Evolutionary conservation across 306 rosid species (phyloP), one percentile per base, ranked within the genome.

Genomic region (Cicer judaicum): DNA sequence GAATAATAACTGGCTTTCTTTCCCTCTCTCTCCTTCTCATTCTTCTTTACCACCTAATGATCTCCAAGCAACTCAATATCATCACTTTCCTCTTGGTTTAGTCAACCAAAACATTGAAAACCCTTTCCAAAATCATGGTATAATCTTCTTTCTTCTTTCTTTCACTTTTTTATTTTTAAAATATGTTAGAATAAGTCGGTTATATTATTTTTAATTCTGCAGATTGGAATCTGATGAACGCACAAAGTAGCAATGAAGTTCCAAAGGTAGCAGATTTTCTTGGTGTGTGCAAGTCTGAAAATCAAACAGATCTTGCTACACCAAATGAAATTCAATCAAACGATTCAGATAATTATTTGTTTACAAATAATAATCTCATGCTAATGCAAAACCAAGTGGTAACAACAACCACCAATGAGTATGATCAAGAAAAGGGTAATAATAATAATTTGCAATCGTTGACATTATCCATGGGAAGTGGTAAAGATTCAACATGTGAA

Each of bases 251-350:
- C 77, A 77, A 74, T 38, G 96, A 92, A 24, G 91, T 85, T 64
- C 99, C 99, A 7, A 89, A 90, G 76, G 96, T 95, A 15, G 99
- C 99, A n/a, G 98, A 95, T 82, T 95, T 95, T 82, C 95, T 95
- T 7, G 99, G 99, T 9, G 98, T 90, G 76, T 78, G 88, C 73
- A 90, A 92, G 81, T 84, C 92, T 34, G 98, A 90, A 24, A 89
- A 87, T 67, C 90, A 92, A 52, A 74, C 96, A 68, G 98, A 89
- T 83, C 93, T 92, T 62, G 89, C 83, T 47, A 82, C 87, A 8
- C 80, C 74, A 52, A 84, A 88, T 16, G 90, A 88, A 72, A 82
- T 89, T 69, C 88, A 87, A 72, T 63, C 89, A 0, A 81, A 72
- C 39, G 95, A 85, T 69, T 81, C 98, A 1, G 92, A 87, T 21